Conservation (phyloP, 108 stramenopile genomes). For the Cylindrotheca closterium region DNA sequence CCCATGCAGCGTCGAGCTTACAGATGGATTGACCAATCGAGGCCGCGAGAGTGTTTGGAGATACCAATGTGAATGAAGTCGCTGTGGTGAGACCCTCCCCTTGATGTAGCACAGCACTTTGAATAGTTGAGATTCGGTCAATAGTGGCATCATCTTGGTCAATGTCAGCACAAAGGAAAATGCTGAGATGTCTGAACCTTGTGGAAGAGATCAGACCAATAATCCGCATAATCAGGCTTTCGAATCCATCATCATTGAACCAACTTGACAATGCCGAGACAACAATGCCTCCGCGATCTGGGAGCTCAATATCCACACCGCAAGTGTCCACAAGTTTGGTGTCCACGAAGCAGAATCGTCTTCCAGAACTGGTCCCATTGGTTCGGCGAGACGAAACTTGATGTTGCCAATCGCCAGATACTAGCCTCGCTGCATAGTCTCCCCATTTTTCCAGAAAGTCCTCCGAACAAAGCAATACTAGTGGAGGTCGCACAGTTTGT, state of each 20-base stretch:
- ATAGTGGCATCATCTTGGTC: slow-evolving; percentile 23
- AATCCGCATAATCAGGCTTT: slow-evolving; percentile 15
- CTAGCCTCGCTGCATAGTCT: slow-evolving; percentile 44
- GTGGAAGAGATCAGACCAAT: slow-evolving; percentile 46
- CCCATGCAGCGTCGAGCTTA: not conserved
- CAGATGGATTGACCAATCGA: slow-evolving; percentile 29
- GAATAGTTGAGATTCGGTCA: slow-evolving; percentile 38
- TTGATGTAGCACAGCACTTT: slow-evolving; percentile 51
- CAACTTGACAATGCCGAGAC: slow-evolving; percentile 39
- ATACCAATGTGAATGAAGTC: slow-evolving; percentile 40
- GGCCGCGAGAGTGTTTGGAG: slow-evolving; percentile 39
- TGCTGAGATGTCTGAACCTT: slow-evolving; percentile 42
- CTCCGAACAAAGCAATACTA: slow-evolving; percentile 62
- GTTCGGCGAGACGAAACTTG: not conserved
- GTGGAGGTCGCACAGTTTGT: slow-evolving; percentile 9
- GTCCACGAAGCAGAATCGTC: slow-evolving; percentile 33
- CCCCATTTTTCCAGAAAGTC: slow-evolving; percentile 59
- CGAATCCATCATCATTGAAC: slow-evolving; percentile 4
- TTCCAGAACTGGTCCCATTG: not conserved
- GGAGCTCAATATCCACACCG: slow-evolving; percentile 64
- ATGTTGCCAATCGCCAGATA: slow-evolving; percentile 25
- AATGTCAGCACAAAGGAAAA: slow-evolving; percentile 54
- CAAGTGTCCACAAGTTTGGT: slow-evolving; percentile 49
- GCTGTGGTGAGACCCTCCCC: slow-evolving; percentile 27
- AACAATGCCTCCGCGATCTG: slow-evolving; percentile 41